phyloP scores from a whole-genome alignment of 176 grass and related monocot genomes.

The Melocanna baccifera region DNA sequence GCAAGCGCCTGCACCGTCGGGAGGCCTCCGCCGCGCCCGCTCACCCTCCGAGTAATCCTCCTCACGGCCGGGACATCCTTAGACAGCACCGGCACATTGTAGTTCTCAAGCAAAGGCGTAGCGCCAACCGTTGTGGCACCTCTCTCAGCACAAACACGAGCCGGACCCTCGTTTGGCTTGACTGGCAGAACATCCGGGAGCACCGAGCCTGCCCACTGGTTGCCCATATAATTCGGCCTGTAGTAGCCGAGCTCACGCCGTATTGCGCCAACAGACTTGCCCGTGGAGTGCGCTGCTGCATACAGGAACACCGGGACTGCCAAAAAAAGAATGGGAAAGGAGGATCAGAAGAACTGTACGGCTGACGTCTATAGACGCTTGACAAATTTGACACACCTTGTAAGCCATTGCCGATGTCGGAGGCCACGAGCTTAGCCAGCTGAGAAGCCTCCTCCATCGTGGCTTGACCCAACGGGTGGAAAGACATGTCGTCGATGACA shows the following conservation, averaged over 20 bases:
- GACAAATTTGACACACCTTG: conserved; percentile 38
- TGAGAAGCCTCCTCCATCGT: conserved; percentile 53
- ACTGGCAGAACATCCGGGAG: conserved; percentile 42
- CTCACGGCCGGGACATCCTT: conserved; percentile 47
- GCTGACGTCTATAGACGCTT: background rate
- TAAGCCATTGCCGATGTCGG: conserved; percentile 50
- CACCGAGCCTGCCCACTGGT: conserved; percentile 57
- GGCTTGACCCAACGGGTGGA: conserved; percentile 57
- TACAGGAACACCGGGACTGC: conserved; percentile 79
- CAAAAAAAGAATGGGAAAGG: background rate
- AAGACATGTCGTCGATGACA: conserved; percentile 60
- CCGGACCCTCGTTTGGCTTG: conserved; percentile 55
- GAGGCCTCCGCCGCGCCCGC: conserved; percentile 49
- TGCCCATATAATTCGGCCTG: conserved; percentile 37
- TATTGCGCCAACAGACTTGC: conserved; percentile 39
- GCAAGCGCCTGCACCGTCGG: conserved; percentile 63
- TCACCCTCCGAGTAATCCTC: conserved; percentile 53
- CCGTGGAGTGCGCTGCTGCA: conserved; percentile 48
- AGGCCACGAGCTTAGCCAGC: conserved; percentile 53
- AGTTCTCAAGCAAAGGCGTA: conserved; percentile 39
- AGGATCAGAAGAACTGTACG: background rate
- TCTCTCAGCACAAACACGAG: conserved; percentile 23
- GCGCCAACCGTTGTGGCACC: conserved; percentile 53
- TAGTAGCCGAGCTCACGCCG: conserved; percentile 66
- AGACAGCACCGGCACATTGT: conserved; percentile 57